These are phyloP conservation scores for Ceratobasidium theobromae DNA, from an alignment of 1,284 basidiomycete genomes.

Conservation along the genomic window DNA sequence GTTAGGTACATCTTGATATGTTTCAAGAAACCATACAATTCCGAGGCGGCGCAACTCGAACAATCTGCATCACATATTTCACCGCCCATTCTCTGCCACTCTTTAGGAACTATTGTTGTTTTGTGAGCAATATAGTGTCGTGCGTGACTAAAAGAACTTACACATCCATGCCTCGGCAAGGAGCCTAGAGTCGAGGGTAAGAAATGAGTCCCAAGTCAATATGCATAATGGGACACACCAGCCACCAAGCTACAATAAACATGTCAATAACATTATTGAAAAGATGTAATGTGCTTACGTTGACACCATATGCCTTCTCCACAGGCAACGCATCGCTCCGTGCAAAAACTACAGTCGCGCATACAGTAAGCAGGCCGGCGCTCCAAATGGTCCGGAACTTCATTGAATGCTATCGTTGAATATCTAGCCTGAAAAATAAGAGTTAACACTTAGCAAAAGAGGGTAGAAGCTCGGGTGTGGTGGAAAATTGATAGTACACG, in stretches of 20 bases:
- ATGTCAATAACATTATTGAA: neutral
- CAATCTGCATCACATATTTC: slow-evolving; percentile 53
- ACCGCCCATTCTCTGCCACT: slow-evolving; percentile 66
- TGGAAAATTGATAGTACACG: no score
- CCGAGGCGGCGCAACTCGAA: slow-evolving; percentile 56
- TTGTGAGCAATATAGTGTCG: neutral
- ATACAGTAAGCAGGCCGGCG: neutral
- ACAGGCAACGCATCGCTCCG: slow-evolving; percentile 22
- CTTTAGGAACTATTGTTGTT: slow-evolving; percentile 47
- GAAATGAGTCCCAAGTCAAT: neutral
- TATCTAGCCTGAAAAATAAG: no score
- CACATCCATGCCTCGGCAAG: slow-evolving; percentile 69
- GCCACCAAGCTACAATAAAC: slow-evolving; percentile 5
- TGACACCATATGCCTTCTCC: slow-evolving; percentile 64
- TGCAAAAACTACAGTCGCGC: neutral
- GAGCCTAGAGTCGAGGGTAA: slow-evolving; percentile 47
- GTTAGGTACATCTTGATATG: neutral
- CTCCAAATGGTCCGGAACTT: neutral
- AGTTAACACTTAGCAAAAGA: no score
- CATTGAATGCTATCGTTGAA: no score
- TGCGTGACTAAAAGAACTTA: neutral
- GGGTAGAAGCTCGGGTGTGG: no score
- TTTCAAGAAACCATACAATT: slow-evolving; percentile 52
- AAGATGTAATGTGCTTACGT: slow-evolving; percentile 40
- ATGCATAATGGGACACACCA: slow-evolving; percentile 45